phyloP scores from a whole-genome alignment of 148 eudicot genomes.

The Simmondsia chinensis region DNA sequence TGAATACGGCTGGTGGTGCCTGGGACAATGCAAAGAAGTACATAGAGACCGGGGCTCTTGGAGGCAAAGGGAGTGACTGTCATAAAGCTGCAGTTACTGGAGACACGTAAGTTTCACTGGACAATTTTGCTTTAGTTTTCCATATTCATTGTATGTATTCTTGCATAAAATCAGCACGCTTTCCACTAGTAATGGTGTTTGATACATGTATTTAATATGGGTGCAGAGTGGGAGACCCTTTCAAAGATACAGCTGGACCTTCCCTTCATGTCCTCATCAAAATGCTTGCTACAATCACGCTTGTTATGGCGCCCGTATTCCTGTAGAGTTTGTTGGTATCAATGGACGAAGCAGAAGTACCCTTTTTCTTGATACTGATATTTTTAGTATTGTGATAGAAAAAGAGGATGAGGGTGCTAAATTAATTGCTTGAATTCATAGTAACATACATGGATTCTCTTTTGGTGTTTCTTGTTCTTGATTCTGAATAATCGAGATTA shows the following conservation, averaged over 20 bases:
- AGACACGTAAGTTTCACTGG: conserved; percentile 94
- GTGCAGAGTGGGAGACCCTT: conserved; percentile 98
- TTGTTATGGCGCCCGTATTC: conserved; percentile 96
- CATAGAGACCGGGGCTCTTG: conserved; percentile 96
- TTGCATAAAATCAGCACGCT: too few relatives aligned
- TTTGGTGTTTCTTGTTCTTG: too few relatives aligned
- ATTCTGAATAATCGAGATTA: too few relatives aligned
- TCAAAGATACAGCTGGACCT: conserved; percentile 98
- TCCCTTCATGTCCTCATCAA: conserved; percentile 94
- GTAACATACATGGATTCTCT: too few relatives aligned
- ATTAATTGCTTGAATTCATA: too few relatives aligned
- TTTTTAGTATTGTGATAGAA: too few relatives aligned
- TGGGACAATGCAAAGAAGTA: conserved; percentile 99
- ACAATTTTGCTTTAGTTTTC: too few relatives aligned
- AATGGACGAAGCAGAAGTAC: conserved; percentile 12
- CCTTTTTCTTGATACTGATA: conserved; percentile 13
- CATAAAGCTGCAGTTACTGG: conserved; percentile 98
- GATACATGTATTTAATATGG: conserved; percentile 2
- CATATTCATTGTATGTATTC: too few relatives aligned
- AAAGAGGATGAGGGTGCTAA: too few relatives aligned
- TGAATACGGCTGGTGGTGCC: conserved; percentile 99
- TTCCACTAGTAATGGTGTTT: too few relatives aligned
- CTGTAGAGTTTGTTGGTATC: conserved; percentile 31
- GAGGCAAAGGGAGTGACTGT: conserved; percentile 97
- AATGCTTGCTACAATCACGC: conserved; percentile 94